Conservation (phyloP, 768 basidiomycete genomes). For the Plicaturopsis crispa region DNA sequence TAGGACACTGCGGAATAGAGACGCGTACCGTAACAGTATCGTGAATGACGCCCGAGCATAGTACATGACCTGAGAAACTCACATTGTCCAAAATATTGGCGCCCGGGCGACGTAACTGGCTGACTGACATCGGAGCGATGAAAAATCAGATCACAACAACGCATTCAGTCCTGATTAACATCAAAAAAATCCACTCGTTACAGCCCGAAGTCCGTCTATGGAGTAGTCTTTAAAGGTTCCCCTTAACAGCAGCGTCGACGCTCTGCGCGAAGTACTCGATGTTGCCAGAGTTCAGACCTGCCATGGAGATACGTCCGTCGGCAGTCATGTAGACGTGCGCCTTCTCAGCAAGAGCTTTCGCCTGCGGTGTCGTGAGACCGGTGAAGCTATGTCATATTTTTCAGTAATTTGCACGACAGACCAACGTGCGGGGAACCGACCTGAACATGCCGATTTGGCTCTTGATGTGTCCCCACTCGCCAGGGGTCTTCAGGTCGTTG, state of each 20-base stretch:
- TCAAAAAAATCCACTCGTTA: too few relatives aligned
- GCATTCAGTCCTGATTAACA: too few relatives aligned
- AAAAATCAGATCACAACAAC: too few relatives aligned
- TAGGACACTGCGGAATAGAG: too few relatives aligned
- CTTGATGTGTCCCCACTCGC: constrained; percentile 92
- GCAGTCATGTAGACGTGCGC: constrained; percentile 93
- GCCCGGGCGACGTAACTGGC: too few relatives aligned
- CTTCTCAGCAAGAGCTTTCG: constrained; percentile 76
- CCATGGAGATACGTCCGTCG: constrained; percentile 92
- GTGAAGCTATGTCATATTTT: constrained; percentile 55
- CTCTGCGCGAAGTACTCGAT: constrained; percentile 87
- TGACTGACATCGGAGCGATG: too few relatives aligned
- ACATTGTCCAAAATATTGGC: too few relatives aligned
- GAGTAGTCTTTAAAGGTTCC: constrained; percentile 68
- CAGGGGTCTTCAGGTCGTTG: constrained; percentile 80
- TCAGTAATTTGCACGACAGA: too few relatives aligned
- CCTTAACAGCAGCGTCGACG: constrained; percentile 77
- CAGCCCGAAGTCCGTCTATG: too few relatives aligned
- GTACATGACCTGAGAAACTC: too few relatives aligned
- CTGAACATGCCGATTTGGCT: constrained; percentile 98
- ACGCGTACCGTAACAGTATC: too few relatives aligned
- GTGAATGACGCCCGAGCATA: too few relatives aligned
- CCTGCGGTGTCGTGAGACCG: constrained; percentile 72
- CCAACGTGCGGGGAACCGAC: constrained; percentile 31
- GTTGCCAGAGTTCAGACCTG: constrained; percentile 78